Conservation (phyloP, 306 rosid genomes). For the Datisca glomerata region DNA sequence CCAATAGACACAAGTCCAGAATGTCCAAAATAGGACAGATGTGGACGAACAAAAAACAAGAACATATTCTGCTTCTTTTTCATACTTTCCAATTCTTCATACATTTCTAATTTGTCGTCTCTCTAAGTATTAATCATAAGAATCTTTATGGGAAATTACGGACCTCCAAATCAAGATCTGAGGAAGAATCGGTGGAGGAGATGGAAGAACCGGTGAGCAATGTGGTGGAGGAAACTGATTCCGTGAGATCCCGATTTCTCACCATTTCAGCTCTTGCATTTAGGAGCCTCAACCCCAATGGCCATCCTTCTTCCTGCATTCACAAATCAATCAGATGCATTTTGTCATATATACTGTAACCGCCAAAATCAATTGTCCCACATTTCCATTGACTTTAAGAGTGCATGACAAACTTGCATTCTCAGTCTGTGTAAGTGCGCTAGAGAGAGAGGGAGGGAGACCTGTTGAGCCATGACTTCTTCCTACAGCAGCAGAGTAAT, state of each 20-base stretch:
- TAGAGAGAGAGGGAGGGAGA: background rate
- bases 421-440: background rate
- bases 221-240: conserved; percentile 60
- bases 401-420: background rate
- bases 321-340: background rate
- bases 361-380: too few species aligned
- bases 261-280: conserved; percentile 45
- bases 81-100: too few species aligned
- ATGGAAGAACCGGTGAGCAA: conserved; percentile 36
- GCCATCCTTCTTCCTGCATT: conserved; percentile 79
- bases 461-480: conserved; percentile 1
- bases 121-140: too few species aligned
- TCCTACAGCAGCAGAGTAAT: too few species aligned
- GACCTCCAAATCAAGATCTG: conserved; percentile 63
- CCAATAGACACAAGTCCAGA: too few species aligned
- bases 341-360: too few species aligned
- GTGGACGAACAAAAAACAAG: too few species aligned
- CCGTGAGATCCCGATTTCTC: conserved; percentile 19
- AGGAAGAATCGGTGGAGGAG: conserved; percentile 39
- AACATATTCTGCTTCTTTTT: too few species aligned
- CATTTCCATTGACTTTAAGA: too few species aligned
- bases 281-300: conserved; percentile 61
- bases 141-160: too few species aligned
- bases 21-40: too few species aligned
- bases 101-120: too few species aligned